A percentile compares a stretch with the other conserved stretches of the same genome.
phyloP scores from a whole-genome alignment of 2,329 filamentous ascomycete genomes.

The Blastomyces emzantsi region DNA sequence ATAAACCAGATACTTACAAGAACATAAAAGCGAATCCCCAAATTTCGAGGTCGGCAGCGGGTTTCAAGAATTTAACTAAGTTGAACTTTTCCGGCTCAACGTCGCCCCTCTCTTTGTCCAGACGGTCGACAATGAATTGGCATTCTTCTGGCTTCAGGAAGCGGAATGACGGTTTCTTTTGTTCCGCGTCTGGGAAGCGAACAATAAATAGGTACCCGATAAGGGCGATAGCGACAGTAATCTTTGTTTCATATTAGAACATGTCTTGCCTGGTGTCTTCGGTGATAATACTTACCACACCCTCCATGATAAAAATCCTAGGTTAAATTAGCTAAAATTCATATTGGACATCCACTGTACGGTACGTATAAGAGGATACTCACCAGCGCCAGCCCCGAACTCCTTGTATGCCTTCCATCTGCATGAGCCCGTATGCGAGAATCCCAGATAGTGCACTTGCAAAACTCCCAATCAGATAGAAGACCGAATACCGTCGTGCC shows the following conservation, averaged over 20 bases:
- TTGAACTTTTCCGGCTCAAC: slow-evolving; percentile 37
- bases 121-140: slow-evolving; percentile 38
- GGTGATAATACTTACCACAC: slow-evolving; percentile 11
- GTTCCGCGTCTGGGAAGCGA: slow-evolving; percentile 14
- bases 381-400: slow-evolving; percentile 23
- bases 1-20: slow-evolving; percentile 21
- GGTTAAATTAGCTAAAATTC: neutral
- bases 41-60: slow-evolving; percentile 40
- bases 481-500: slow-evolving; percentile 34
- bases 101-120: slow-evolving; percentile 42
- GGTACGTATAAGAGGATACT: neutral
- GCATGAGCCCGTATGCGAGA: slow-evolving; percentile 27
- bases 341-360: neutral
- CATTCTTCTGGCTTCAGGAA: slow-evolving; percentile 41
- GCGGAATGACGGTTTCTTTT: slow-evolving; percentile 10
- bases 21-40: slow-evolving; percentile 43
- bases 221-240: slow-evolving; percentile 12
- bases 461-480: slow-evolving; percentile 39
- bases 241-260: slow-evolving; percentile 5
- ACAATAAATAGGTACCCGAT: slow-evolving; percentile 13
- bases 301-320: slow-evolving; percentile 16
- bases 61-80: slow-evolving; percentile 34
- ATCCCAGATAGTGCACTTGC: slow-evolving; percentile 37
- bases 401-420: slow-evolving; percentile 22
- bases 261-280: neutral